Conservation (phyloP, 257 asterid species). For the Nemophila menziesii region DNA sequence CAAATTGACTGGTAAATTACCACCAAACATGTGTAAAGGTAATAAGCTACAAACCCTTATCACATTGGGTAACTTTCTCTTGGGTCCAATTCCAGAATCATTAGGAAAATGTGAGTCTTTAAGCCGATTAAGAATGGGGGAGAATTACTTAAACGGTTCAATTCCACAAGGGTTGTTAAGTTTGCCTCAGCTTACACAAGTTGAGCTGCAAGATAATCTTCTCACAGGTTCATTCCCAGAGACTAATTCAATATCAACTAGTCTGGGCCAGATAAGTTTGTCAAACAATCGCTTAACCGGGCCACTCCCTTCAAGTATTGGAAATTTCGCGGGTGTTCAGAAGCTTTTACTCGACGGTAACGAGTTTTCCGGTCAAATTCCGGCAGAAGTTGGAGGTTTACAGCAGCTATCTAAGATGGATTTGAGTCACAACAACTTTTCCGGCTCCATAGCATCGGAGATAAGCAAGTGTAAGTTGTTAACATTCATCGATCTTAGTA, state of each 20-base stretch:
- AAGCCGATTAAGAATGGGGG: slow-evolving; percentile 77
- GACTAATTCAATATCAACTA: slow-evolving; percentile 25
- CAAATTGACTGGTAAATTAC: slow-evolving; percentile 77
- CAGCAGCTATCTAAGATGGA: slow-evolving; percentile 93
- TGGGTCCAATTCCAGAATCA: slow-evolving; percentile 77
- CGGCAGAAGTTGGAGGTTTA: slow-evolving; percentile 64
- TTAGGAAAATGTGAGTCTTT: slow-evolving; percentile 66
- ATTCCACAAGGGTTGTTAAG: slow-evolving; percentile 72
- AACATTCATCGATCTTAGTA: slow-evolving; percentile 79
- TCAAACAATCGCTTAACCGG: slow-evolving; percentile 75
- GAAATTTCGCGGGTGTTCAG: slow-evolving; percentile 71
- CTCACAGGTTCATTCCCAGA: slow-evolving; percentile 66
- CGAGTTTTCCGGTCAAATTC: slow-evolving; percentile 65
- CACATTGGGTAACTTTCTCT: slow-evolving; percentile 67
- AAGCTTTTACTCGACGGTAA: slow-evolving; percentile 91
- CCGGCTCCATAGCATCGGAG: slow-evolving; percentile 65
- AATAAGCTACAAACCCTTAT: slow-evolving; percentile 55
- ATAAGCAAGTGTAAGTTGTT: slow-evolving; percentile 67
- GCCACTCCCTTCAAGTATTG: slow-evolving; percentile 69
- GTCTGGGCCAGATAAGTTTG: slow-evolving; percentile 72
- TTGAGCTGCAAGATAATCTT: slow-evolving; percentile 81
- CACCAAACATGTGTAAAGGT: slow-evolving; percentile 59
- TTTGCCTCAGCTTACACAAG: slow-evolving; percentile 64
- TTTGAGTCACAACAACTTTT: slow-evolving; percentile 62
- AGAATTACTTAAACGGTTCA: slow-evolving; percentile 75